Evolutionary conservation across 2,329 filamentous ascomycete species (phyloP).

Genomic region (Fusarium veterinarium): DNA sequence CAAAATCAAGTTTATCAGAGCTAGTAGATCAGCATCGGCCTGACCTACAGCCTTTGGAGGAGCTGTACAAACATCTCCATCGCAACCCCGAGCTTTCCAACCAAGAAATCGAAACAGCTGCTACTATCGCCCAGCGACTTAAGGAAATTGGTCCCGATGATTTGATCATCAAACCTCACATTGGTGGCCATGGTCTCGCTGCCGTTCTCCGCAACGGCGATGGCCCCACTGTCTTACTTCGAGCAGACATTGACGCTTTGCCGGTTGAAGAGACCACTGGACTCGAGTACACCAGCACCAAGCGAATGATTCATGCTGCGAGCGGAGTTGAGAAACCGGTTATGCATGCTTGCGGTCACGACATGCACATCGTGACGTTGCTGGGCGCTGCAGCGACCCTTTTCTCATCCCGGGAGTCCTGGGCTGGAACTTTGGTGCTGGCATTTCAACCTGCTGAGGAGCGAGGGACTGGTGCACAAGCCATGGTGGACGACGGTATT

Average conservation of each 20-base stretch:
- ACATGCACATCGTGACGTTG: conserved; percentile 71
- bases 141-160: neutral
- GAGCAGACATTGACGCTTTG: conserved; percentile 72
- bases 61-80: conserved; percentile 67
- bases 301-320: neutral
- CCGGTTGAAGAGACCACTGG: conserved; percentile 67
- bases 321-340: conserved; percentile 56
- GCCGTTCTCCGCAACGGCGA: conserved; percentile 66
- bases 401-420: conserved; percentile 55
- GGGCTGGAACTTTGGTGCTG: conserved; percentile 72
- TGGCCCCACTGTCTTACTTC: conserved; percentile 66
- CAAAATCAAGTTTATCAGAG: neutral
- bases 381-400: conserved; percentile 67
- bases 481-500: conserved; percentile 54
- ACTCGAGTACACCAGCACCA: conserved; percentile 63
- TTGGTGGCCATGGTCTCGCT: conserved; percentile 70
- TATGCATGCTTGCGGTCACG: conserved; percentile 78
- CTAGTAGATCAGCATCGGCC: conserved; percentile 13
- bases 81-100: conserved; percentile 68
- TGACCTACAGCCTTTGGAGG: conserved; percentile 1
- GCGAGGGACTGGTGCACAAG: conserved; percentile 66
- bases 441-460: conserved; percentile 78
- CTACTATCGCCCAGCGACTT: conserved; percentile 57
- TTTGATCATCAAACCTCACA: conserved; percentile 56
- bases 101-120: conserved; percentile 65